Conservation (phyloP, 140 eudicot species). For the Anethum foeniculum region DNA sequence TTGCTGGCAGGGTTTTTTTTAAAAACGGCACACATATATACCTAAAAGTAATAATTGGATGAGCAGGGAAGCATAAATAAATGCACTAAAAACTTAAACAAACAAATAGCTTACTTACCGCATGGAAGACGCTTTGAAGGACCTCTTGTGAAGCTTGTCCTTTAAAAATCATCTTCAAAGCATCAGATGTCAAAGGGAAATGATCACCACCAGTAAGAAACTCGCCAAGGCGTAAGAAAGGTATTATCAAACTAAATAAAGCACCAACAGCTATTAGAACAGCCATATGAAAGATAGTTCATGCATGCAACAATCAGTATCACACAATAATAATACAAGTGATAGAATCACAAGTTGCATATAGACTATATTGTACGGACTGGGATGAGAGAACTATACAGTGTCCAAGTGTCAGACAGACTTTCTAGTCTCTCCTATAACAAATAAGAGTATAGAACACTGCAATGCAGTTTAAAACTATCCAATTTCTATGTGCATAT, state of each 20-base stretch:
- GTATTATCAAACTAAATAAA: slow-evolving; percentile 47
- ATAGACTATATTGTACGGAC: background rate
- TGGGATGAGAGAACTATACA: background rate
- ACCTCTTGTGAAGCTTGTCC: slow-evolving; percentile 83
- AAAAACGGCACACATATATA: background rate
- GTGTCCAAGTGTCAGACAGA: background rate
- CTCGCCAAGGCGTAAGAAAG: slow-evolving; percentile 66
- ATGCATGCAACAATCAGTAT: slow-evolving; percentile 4
- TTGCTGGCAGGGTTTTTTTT: background rate
- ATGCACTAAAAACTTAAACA: background rate
- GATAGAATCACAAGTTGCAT: background rate
- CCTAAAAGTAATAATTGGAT: background rate
- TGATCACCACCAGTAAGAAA: slow-evolving; percentile 67
- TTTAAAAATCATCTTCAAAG: slow-evolving; percentile 76
- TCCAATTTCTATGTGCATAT: background rate
- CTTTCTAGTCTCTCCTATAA: background rate
- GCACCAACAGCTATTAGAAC: slow-evolving; percentile 21
- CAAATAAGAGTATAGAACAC: background rate
- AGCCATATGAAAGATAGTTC: slow-evolving; percentile 1
- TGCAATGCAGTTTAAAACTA: background rate
- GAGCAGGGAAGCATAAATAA: background rate
- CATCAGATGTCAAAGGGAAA: slow-evolving; percentile 84
- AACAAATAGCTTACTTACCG: slow-evolving; percentile 45
- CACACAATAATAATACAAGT: background rate
- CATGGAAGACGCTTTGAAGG: slow-evolving; percentile 61